Evolutionary conservation across 768 basidiomycete genomes (phyloP), one percentile per base, ranked within the genome.

Genomic region (Leccinum boreale): DNA sequence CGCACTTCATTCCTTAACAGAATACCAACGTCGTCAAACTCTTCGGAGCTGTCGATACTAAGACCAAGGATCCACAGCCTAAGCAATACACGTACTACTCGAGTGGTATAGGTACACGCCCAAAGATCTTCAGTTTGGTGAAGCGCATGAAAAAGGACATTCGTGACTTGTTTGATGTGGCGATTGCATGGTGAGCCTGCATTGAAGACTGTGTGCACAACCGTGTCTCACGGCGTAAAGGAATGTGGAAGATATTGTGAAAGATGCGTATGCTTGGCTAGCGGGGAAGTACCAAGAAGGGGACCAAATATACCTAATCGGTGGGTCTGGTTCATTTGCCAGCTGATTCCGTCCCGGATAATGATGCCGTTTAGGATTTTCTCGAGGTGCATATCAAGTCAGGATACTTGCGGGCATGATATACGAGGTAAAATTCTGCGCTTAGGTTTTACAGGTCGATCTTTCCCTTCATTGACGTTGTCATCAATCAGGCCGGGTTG

Each of bases 341-440:
- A n/a, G 5, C 28, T 28, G 10, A n/a, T n/a, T 9, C 5, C 17
- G 11, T 29, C 17, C n/a, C 19, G 12, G 19, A n/a, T n/a, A 24
- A 4, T 50, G 7, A 50, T 26, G 10, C 44, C 12, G 29, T n/a
- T 23, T 26, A 71, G 71, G 71, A 7, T 80, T 80, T 58, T 78
- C 77, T 31, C 67, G 78, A 36, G 77, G 78, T 3, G 73, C 74
- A 19, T 76, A 75, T 57, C 70, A 74, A 42, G 74, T 74, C 9
- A 69, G 77, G 33, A 68, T 70, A 6, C 65, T 76, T 15, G 74
- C 76, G 0, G 77, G 69, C 14, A 76, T 77, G 76, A 67, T 77
- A 3, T 58, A 73, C 51, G 67, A 70, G 61, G 74, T 75, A 47
- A 21, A 35, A 11, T 36, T 14, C 15, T 8, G 17, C 19, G 3